Evolutionary conservation across 306 rosid species (phyloP).

Genomic region (Adenanthera pavonina): DNA sequence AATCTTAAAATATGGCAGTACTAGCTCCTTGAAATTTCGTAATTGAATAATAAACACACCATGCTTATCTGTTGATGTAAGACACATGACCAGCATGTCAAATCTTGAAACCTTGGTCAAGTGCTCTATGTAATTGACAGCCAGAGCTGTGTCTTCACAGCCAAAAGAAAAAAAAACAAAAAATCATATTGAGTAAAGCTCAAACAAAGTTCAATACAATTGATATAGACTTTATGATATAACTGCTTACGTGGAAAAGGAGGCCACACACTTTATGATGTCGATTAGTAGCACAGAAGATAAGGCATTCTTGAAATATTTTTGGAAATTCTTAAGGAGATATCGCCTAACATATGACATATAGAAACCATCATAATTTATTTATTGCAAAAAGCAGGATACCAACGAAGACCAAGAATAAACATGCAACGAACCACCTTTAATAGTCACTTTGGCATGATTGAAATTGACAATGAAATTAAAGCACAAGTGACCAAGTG

Average conservation of each 20-base stretch:
- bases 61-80: constrained; percentile 64
- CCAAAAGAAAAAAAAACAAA: constrained; percentile 26
- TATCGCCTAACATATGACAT: constrained; percentile 56
- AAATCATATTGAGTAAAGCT: constrained; percentile 30
- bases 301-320: constrained; percentile 86
- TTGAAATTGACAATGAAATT: constrained; percentile 15
- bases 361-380: constrained; percentile 15
- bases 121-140: constrained; percentile 65
- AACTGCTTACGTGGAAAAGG: constrained; percentile 74
- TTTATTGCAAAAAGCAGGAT: constrained; percentile 24
- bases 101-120: constrained; percentile 84
- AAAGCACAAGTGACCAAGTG: constrained; percentile 13
- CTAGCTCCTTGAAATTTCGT: background rate
- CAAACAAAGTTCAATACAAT: constrained; percentile 13
- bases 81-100: constrained; percentile 77
- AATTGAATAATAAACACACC: constrained; percentile 54
- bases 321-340: constrained; percentile 71
- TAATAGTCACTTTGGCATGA: constrained; percentile 3
- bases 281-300: constrained; percentile 72
- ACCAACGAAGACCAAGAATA: constrained; percentile 16
- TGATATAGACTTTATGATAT: constrained; percentile 3
- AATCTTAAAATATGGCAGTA: constrained; percentile 14
- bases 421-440: background rate
- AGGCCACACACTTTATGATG: constrained; percentile 76
- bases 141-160: constrained; percentile 82